These are phyloP conservation scores for Picea sitchensis DNA, from an alignment of 75 land plant genomes.

Conservation along the genomic window DNA sequence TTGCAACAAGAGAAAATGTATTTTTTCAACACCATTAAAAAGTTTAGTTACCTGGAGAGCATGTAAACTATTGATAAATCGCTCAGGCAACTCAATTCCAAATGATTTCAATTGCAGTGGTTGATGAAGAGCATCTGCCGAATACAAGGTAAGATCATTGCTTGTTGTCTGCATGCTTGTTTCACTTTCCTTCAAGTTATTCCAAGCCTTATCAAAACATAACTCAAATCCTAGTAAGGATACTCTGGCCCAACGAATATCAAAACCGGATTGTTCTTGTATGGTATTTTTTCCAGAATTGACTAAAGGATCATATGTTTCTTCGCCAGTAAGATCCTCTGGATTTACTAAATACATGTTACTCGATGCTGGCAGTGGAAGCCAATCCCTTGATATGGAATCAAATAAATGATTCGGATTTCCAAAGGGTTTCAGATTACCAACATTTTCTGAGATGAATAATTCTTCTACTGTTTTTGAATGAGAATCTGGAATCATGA, in stretches of 20 bases:
- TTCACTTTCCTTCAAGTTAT: constrained; percentile 8
- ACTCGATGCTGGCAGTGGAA: constrained; percentile 57
- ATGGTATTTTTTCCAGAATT: constrained; percentile 1
- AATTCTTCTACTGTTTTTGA: constrained; percentile 5
- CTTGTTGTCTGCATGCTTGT: neutral
- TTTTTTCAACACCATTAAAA: neutral
- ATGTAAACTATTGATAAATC: constrained; percentile 69
- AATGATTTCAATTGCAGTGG: constrained; percentile 33
- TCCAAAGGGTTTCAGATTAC: neutral
- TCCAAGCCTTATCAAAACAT: constrained; percentile 12
- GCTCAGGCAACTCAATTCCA: constrained; percentile 21
- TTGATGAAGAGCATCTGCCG: constrained; percentile 23
- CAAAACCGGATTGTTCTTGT: constrained; percentile 31
- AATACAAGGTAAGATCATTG: constrained; percentile 4
- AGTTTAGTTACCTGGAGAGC: constrained; percentile 56
- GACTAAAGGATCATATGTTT: neutral
- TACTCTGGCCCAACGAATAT: constrained; percentile 66
- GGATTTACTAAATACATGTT: constrained; percentile 73
- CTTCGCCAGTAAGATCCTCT: constrained; percentile 5
- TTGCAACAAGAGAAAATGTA: neutral
- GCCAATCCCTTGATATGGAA: neutral
- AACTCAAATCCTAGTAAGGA: constrained; percentile 44
- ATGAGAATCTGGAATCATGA: neutral
- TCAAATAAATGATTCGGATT: neutral
- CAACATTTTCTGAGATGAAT: neutral